Percentiles rank a stretch among this genome's conserved stretches.
Evolutionary conservation across 2,329 filamentous ascomycete species (phyloP).

Genomic region (Colletotrichum theobromicola): DNA sequence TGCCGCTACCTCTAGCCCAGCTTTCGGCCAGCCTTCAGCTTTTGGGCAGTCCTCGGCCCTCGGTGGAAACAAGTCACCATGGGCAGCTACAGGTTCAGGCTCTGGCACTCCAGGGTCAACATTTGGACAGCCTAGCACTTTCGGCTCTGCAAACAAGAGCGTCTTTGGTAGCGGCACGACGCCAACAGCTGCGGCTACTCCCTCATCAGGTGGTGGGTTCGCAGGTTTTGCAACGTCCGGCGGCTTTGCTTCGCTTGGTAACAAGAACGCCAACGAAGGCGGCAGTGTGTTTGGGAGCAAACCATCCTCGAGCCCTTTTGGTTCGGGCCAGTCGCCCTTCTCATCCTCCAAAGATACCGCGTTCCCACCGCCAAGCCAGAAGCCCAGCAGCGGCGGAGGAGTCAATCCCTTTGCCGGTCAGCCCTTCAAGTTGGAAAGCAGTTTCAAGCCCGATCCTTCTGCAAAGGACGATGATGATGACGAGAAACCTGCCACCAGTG

Average conservation of each 20-base stretch:
- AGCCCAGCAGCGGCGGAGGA: conserved; percentile 41
- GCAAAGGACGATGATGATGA: conserved; percentile 65
- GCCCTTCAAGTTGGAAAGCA: conserved; percentile 71
- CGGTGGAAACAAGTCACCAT: conserved; percentile 58
- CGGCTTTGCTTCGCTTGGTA: conserved; percentile 58
- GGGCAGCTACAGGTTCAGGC: conserved; percentile 45
- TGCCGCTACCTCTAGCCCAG: conserved; percentile 32
- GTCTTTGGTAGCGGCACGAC: conserved; percentile 40
- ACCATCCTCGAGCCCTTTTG: conserved; percentile 38
- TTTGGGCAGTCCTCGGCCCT: conserved; percentile 59
- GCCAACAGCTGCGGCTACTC: conserved; percentile 30
- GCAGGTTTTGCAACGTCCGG: conserved; percentile 58
- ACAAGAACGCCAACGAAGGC: conserved; percentile 37
- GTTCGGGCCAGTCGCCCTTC: conserved; percentile 29
- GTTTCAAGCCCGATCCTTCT: conserved; percentile 69
- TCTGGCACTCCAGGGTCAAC: conserved; percentile 42
- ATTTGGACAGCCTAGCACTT: conserved; percentile 59
- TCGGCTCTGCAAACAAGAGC: conserved; percentile 42
- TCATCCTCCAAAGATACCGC: conserved; percentile 41
- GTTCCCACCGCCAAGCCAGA: conserved; percentile 44
- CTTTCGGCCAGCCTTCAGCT: conserved; percentile 39
- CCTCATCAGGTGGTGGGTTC: conserved; percentile 50
- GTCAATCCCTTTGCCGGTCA: conserved; percentile 34
- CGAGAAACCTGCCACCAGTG: conserved; percentile 49
- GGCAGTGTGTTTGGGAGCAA: conserved; percentile 45